Evolutionary conservation across 2,329 filamentous ascomycete species (phyloP).

Genomic region (Periconia sp.): DNA sequence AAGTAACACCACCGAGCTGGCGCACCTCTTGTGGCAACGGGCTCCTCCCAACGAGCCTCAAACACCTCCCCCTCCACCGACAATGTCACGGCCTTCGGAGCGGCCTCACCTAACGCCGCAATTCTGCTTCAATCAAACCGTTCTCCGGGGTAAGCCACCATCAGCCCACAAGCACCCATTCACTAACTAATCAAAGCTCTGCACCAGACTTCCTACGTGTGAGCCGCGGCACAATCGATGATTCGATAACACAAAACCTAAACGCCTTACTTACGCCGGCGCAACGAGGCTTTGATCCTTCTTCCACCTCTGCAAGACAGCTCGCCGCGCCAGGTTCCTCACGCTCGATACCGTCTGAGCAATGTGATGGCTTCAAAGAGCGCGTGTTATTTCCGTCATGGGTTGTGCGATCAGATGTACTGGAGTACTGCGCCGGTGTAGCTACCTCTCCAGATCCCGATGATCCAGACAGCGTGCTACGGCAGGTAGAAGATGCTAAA

Average conservation of each 20-base stretch:
- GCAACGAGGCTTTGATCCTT: constrained; percentile 75
- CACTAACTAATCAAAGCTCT: constrained; percentile 43
- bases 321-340: constrained; percentile 55
- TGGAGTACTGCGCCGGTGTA: constrained; percentile 88
- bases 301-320: constrained; percentile 71
- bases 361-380: constrained; percentile 77
- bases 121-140: constrained; percentile 60
- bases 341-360: constrained; percentile 62
- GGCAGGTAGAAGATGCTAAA: constrained; percentile 72
- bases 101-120: constrained; percentile 52
- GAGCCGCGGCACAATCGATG: constrained; percentile 84
- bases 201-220: constrained; percentile 83
- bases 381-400: constrained; percentile 85
- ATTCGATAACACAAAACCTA: constrained; percentile 90
- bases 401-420: constrained; percentile 80
- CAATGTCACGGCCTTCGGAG: constrained; percentile 51
- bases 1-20: constrained; percentile 29
- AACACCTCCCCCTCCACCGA: constrained; percentile 15
- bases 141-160: constrained; percentile 51
- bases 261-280: constrained; percentile 86
- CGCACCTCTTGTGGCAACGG: constrained; percentile 38
- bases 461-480: constrained; percentile 75
- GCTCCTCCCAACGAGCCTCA: constrained; percentile 21
- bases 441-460: constrained; percentile 86
- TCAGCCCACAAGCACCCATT: constrained; percentile 10